Evolutionary conservation across 257 asterid species (phyloP).

Genomic region (Scutellaria galericulata): DNA sequence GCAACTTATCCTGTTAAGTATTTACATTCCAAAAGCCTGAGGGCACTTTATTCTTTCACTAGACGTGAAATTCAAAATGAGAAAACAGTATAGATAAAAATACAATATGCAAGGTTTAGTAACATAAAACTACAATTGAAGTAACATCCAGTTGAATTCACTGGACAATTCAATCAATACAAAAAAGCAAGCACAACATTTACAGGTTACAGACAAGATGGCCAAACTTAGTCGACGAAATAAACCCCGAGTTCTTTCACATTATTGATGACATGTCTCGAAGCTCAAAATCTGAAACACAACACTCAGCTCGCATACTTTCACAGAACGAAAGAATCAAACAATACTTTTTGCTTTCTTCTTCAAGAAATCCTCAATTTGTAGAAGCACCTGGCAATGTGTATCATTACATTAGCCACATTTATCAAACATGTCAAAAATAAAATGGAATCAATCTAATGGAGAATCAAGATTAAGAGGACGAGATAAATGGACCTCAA

Average conservation of each 20-base stretch:
- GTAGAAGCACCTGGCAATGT: constrained; percentile 60
- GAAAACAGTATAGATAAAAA: background rate
- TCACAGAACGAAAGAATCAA: background rate
- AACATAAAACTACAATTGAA: no score
- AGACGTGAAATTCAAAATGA: no score
- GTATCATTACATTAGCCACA: constrained; percentile 23
- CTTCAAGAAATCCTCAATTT: constrained; percentile 60
- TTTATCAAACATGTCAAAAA: background rate
- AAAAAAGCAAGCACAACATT: background rate
- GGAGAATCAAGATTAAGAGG: background rate
- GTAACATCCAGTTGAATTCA: background rate
- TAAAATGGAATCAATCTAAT: background rate
- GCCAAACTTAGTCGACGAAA: background rate
- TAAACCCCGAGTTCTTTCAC: background rate
- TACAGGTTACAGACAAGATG: background rate
- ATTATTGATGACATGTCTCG: constrained; percentile 24
- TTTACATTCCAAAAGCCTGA: no score
- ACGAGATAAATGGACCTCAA: constrained; percentile 61
- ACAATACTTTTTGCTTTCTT: constrained; percentile 22
- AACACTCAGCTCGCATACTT: background rate
- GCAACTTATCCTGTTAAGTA: no score
- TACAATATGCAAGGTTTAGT: background rate
- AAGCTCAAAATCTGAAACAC: constrained; percentile 20
- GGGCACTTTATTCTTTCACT: no score
- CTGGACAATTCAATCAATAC: background rate